Evolutionary conservation across 257 asterid genomes (phyloP).

Genomic region (Ajuga chamaepitys): DNA sequence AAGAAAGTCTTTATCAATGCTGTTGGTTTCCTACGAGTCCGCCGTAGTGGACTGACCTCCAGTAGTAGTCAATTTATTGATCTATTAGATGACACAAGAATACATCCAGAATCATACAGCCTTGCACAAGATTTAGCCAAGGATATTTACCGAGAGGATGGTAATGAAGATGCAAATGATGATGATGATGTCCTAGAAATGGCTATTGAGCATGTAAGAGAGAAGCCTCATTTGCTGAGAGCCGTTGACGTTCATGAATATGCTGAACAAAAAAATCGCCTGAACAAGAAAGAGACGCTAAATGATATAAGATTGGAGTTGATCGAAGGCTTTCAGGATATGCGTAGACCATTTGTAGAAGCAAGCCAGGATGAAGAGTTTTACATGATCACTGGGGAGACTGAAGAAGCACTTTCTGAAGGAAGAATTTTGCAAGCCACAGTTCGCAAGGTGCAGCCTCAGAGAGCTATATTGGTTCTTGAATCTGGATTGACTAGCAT

Average conservation of each 20-base stretch:
- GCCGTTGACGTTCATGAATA: conserved; percentile 60
- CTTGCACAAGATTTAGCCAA: conserved; percentile 91
- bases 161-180: conserved; percentile 63
- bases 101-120: conserved; percentile 86
- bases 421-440: conserved; percentile 93
- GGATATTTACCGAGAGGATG: conserved; percentile 76
- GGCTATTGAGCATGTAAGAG: conserved; percentile 93
- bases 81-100: conserved; percentile 89
- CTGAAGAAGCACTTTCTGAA: conserved; percentile 75
- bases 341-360: conserved; percentile 61
- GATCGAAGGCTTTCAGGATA: conserved; percentile 92
- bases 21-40: conserved; percentile 82
- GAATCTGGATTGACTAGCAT: conserved; percentile 91
- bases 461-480: conserved; percentile 62
- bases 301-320: conserved; percentile 77
- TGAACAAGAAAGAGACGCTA: conserved; percentile 72
- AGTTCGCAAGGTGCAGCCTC: conserved; percentile 79
- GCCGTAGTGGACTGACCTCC: conserved; percentile 83
- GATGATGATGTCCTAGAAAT: conserved; percentile 86
- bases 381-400: conserved; percentile 86
- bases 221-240: conserved; percentile 72
- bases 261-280: conserved; percentile 55
- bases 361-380: conserved; percentile 88
- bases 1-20: conserved; percentile 90
- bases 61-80: conserved; percentile 82